Base-by-base conservation (phyloP, 257 asterid species). In the Eustoma russellianum region DNA sequence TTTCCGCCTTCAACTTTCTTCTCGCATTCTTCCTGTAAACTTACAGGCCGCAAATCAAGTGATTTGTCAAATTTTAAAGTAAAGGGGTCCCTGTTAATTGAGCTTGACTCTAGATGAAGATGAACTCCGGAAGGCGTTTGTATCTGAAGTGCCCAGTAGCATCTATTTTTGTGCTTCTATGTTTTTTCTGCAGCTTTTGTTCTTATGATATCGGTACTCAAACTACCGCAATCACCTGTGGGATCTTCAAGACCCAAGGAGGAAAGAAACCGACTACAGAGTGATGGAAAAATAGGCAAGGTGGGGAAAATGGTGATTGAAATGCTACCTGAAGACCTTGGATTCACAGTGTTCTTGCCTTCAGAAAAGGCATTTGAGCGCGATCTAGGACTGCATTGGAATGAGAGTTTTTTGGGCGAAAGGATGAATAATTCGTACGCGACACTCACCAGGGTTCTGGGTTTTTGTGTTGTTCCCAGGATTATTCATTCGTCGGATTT, bases 321-420 rank as follows among this genome's bases (percentile, higher is more conserved):
- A 54, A 82, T 88, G 95, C 60, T 88, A 48, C 91, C 97, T 46
- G 68, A 64, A 65, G 91, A 88, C 78, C 79, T 88, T 46, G 79
- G 76, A 2, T 88, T 88, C 69, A 85, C 97, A 3, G 66, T 88
- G 53, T 85, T 88, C 52, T 70, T 85, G 61, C 95, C 95, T 19
- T 79, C 88, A 14, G 84, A 78, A 49, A 69, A 69, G 33, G 85
- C 96, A 15, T 74, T 88, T 5, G 65, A 68, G 48, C 79, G 87
- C 33, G 77, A 72, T 53, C 64, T 85, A 50, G 60, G 82, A 6
- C 46, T 88, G 79, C 55, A 43, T 7, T 61, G 56, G 65, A 77
- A 70, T 65, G 85, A 73, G 48, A 74, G 78, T 64, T 58, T 68
- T 30, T 35, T 18, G n/a, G 74, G 48, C 17, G 75, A 62, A 24